Evolutionary conservation across 2,329 filamentous ascomycete species (phyloP), one percentile per base, ranked within the genome.

Genomic region (Colletotrichum caudatum): DNA sequence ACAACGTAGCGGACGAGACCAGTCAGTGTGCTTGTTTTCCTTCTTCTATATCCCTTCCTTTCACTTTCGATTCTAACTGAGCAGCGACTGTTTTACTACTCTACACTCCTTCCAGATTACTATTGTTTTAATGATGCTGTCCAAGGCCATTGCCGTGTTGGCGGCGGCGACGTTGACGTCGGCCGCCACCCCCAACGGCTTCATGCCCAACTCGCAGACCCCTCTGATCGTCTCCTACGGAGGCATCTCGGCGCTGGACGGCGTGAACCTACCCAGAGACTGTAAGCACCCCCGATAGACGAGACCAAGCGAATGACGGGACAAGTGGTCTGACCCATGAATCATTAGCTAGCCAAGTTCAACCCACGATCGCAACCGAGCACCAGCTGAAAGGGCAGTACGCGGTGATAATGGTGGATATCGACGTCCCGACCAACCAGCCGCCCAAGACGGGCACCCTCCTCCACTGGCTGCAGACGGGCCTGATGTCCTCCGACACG

Each of bases 391-490:
- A 73, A 57, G 73, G 73, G 41, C 67, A 71, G 64, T 86, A 84
- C 76, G 67, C 86, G 33, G 74, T 83, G 67, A 75, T 86, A 33
- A 77, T 76, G 58, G 74, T 87, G 37, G 85, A 87, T 73, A 78
- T 85, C 20, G 86, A 87, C 77, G 82, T 85, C 1, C 86, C 85
- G 65, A 72, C 72, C 57, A 76, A 76, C 69, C 44, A 35, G 71
- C 83, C 37, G 76, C 86, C 73, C 41, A 73, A 73, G 73, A 74
- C 73, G 1, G 80, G 83, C 6, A 85, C 86, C 2, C 79, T 86
- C 41, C 75, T 86, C 64, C 86, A 87, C 77, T 86, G 84, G 80
- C 76, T 85, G 59, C 84, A 86, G 71, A 80, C 82, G 0, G 81
- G 81, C 48, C 74, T 85, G 51, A 77, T 74, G 29, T 78, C 79